Conservation (phyloP, 306 rosid genomes). For the Oemleria cerasiformis region DNA sequence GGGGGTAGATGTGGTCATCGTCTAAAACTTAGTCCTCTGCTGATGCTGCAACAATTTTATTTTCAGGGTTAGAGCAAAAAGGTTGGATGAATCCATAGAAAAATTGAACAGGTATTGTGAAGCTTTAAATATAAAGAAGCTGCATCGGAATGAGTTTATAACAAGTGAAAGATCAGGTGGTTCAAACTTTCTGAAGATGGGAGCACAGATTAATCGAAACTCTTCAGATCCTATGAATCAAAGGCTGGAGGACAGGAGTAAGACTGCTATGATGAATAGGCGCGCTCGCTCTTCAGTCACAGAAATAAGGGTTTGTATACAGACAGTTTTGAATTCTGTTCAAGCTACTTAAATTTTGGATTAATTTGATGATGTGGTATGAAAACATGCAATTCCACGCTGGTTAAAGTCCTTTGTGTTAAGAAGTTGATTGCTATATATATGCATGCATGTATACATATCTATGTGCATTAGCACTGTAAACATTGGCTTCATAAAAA, state of each 20-base stretch:
- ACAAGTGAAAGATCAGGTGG: slow-evolving; percentile 60
- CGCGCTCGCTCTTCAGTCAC: slow-evolving; percentile 63
- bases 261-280: slow-evolving; percentile 55
- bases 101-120: slow-evolving; percentile 67
- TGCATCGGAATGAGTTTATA: slow-evolving; percentile 52
- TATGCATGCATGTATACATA: too few species aligned
- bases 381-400: too few species aligned
- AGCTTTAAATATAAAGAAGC: slow-evolving; percentile 61
- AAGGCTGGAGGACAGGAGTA: slow-evolving; percentile 56
- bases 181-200: slow-evolving; percentile 51
- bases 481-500: background rate
- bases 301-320: slow-evolving; percentile 58
- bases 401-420: too few species aligned
- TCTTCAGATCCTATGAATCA: slow-evolving; percentile 53
- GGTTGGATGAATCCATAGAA: slow-evolving; percentile 61
- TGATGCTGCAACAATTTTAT: slow-evolving; percentile 30
- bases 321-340: slow-evolving; percentile 5
- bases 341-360: background rate
- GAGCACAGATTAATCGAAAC: slow-evolving; percentile 47
- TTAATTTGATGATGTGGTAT: background rate
- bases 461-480: background rate
- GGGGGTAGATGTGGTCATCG: slow-evolving; percentile 3
- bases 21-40: slow-evolving; percentile 23
- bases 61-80: slow-evolving; percentile 54
- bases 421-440: background rate